Evolutionary conservation across 129 eudicot species (phyloP).

Genomic region (Ambrosia trifida): DNA sequence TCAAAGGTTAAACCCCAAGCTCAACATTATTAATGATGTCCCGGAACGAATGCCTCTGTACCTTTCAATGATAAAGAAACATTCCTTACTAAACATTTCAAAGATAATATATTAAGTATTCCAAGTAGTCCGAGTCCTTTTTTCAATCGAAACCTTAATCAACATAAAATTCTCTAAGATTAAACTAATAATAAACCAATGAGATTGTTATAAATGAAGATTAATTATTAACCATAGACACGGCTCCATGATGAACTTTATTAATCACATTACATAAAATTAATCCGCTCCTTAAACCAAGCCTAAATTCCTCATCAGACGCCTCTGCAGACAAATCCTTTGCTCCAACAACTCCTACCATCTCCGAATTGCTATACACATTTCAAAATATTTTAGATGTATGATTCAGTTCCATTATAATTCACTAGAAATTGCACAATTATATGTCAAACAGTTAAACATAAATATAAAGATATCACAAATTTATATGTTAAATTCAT

Average conservation of each 20-base stretch:
- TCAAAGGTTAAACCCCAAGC: too few relatives aligned
- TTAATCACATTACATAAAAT: slow-evolving; percentile 80
- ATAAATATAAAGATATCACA: too few relatives aligned
- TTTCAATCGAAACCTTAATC: background rate
- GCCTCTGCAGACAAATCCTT: slow-evolving; percentile 95
- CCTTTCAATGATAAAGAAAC: too few relatives aligned
- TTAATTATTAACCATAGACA: slow-evolving; percentile 53
- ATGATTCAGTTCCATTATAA: background rate
- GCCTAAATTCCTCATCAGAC: slow-evolving; percentile 89
- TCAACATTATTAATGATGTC: too few relatives aligned
- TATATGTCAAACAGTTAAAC: too few relatives aligned
- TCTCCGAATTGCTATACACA: slow-evolving; percentile 64
- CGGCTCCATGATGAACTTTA: slow-evolving; percentile 81
- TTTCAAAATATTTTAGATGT: background rate
- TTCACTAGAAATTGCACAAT: too few relatives aligned
- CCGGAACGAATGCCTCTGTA: too few relatives aligned
- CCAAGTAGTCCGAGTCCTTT: too few relatives aligned
- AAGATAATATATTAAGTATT: slow-evolving; percentile 39
- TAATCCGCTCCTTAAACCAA: slow-evolving; percentile 81
- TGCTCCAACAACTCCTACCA: slow-evolving; percentile 87
- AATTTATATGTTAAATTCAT: too few relatives aligned
- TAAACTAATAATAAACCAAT: background rate
- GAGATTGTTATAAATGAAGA: background rate
- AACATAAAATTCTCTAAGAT: background rate
- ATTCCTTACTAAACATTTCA: too few relatives aligned